These are phyloP conservation scores for Clarkia xantiana DNA, from an alignment of 345 rosid genomes.

Conservation along the genomic window DNA sequence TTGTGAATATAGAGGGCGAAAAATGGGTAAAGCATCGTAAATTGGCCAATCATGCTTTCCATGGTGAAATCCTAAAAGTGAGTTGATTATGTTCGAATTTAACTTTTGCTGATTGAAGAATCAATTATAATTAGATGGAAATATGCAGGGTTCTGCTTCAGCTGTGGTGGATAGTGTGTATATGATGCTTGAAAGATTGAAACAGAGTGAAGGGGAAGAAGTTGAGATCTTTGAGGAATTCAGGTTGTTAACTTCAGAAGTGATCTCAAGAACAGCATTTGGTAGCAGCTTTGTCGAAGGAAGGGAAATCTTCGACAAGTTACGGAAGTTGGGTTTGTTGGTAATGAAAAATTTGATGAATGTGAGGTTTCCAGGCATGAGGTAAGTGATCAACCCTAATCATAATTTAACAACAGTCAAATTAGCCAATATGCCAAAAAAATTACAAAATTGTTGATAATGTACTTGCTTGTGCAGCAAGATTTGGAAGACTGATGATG, in stretches of 20 bases:
- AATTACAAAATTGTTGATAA: not conserved
- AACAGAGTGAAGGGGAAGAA: conserved; percentile 17
- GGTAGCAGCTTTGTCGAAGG: too few species aligned
- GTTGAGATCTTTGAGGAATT: conserved; percentile 24
- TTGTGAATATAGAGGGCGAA: conserved; percentile 13
- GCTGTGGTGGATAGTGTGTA: too few species aligned
- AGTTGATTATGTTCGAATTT: not conserved
- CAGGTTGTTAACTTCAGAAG: conserved; percentile 27
- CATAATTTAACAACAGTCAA: not conserved
- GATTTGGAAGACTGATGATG: conserved; percentile 12
- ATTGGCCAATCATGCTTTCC: too few species aligned
- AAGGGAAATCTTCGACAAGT: too few species aligned
- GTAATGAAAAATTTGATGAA: conserved; percentile 14
- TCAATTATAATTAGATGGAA: not conserved
- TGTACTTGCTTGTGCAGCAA: conserved; percentile 10
- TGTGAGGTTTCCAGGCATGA: conserved; percentile 15
- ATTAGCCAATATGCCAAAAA: not conserved
- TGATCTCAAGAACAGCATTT: too few species aligned
- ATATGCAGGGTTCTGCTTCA: too few species aligned
- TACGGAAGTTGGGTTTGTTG: too few species aligned
- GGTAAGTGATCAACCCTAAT: conserved; percentile 9
- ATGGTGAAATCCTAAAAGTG: conserved; percentile 33
- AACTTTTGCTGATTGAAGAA: not conserved
- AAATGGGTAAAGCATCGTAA: too few species aligned
- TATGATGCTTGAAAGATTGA: conserved; percentile 37